phyloP scores from a whole-genome alignment of 1,139 yeast genomes.

The Candida pseudoviswanathii region DNA sequence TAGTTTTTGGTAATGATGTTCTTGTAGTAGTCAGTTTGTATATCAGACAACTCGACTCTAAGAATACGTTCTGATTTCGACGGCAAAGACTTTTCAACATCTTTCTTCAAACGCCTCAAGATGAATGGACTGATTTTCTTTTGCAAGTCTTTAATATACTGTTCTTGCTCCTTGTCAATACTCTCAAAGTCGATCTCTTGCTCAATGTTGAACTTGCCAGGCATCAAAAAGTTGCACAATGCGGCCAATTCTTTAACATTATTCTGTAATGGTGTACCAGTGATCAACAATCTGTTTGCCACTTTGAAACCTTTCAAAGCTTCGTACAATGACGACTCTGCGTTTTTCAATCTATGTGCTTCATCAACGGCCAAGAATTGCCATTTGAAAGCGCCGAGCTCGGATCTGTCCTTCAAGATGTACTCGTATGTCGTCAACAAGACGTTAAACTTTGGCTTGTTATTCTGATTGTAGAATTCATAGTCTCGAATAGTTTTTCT shows the following conservation, averaged over 20 bases:
- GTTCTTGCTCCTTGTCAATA: slow-evolving; percentile 84
- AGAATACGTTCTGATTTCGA: slow-evolving; percentile 92
- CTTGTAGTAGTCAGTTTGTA: slow-evolving; percentile 93
- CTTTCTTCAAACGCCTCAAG: slow-evolving; percentile 89
- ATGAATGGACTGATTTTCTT: slow-evolving; percentile 86
- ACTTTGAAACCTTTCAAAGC: slow-evolving; percentile 82
- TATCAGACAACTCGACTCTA: slow-evolving; percentile 91
- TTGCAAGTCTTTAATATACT: slow-evolving; percentile 83
- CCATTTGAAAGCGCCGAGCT: slow-evolving; percentile 86
- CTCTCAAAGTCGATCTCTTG: slow-evolving; percentile 94
- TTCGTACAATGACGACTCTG: slow-evolving; percentile 91
- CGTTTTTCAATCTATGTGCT: slow-evolving; percentile 94
- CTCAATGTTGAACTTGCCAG: slow-evolving; percentile 86
- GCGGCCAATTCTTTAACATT: slow-evolving; percentile 96
- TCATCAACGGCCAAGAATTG: slow-evolving; percentile 97
- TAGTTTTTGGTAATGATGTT: slow-evolving; percentile 91
- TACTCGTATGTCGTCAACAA: slow-evolving; percentile 93
- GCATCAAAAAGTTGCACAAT: slow-evolving; percentile 91
- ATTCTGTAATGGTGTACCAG: slow-evolving; percentile 98
- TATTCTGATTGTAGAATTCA: slow-evolving; percentile 68
- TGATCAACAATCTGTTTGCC: slow-evolving; percentile 81
- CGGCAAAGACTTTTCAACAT: slow-evolving; percentile 95
- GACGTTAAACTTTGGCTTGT: slow-evolving; percentile 84
- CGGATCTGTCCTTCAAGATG: slow-evolving; percentile 81
- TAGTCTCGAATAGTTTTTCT: slow-evolving; percentile 80